Evolutionary conservation across 2,329 filamentous ascomycete species (phyloP), one percentile per base, ranked within the genome.

Genomic region (Xylariaceae sp.): DNA sequence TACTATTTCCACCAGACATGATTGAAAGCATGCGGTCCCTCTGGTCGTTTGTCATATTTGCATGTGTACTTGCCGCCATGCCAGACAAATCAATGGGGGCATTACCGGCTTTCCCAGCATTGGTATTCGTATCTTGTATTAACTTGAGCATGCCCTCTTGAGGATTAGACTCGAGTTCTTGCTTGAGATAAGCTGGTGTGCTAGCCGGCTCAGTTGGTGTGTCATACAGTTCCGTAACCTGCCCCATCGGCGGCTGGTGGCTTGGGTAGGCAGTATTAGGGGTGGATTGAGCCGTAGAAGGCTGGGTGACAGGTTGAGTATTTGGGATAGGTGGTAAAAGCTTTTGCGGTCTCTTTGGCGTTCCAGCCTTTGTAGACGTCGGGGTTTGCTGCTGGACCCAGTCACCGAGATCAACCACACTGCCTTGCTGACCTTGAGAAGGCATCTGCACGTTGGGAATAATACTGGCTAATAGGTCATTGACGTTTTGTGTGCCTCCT

Each of bases 401-500:
- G 45, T 83, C 81, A 37, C 77, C 77, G 12, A 84, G 67, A 48
- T 84, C 79, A 25, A 83, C 77, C 6, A 85, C 76, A 45, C 69
- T 81, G 21, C 79, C 78, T n/a, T n/a, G n/a, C 47, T 76, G 73
- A 4, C 70, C 71, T 35, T 76, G 57, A 21, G 64, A 66, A 45
- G 70, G 69, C 29, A 66, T 73, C 57, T 77, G 74, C 27, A 67
- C 72, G 25, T 67, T 71, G 4, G 85, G 80, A 46, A 93, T 84
- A 47, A 87, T 80, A 54, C 82, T 85, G 4, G 83, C 82, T 61
- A 97, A 87, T 61, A 95, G 85, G 55, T 94, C 91, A 45, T 86
- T 83, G 34, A 97, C 79, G 49, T 88, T 92, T 60, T 88, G 82
- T 2, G 80, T 75, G 16, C 80, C 79, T 23, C 83, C 83, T 57